These are phyloP conservation scores for Tetradesmus obliquus DNA, from an alignment of 139 green algal species.

Conservation along the genomic window DNA sequence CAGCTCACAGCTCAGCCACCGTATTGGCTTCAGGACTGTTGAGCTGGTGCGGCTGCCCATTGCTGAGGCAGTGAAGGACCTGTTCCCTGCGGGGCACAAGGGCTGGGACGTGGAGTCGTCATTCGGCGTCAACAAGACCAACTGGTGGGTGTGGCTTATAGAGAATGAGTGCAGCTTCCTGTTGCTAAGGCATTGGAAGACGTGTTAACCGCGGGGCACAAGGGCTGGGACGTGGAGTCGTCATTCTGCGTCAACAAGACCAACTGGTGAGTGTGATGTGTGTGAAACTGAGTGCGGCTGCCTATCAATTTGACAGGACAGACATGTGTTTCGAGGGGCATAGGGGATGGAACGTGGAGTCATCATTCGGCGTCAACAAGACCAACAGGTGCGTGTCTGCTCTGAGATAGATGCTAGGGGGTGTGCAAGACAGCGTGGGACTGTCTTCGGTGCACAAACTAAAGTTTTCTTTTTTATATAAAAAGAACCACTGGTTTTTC, in stretches of 20 bases:
- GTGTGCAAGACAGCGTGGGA: too few species aligned
- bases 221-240: slow-evolving; percentile 5
- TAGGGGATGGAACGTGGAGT: slow-evolving; percentile 2
- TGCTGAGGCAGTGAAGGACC: background rate
- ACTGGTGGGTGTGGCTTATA: background rate
- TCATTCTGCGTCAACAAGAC: background rate
- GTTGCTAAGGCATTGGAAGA: slow-evolving; percentile 9
- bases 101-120: slow-evolving; percentile 10
- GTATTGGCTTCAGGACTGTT: slow-evolving; percentile 50
- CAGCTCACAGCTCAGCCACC: background rate
- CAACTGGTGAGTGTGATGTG: background rate
- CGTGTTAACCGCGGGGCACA: background rate
- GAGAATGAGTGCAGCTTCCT: slow-evolving; percentile 32
- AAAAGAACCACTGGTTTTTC: too few species aligned
- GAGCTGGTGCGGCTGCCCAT: slow-evolving; percentile 58
- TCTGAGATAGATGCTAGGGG: too few species aligned
- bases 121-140: background rate
- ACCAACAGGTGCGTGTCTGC: background rate
- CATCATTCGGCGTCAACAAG: background rate
- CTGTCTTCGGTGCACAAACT: too few species aligned
- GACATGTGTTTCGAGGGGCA: background rate
- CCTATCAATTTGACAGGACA: background rate
- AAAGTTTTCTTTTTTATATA: too few species aligned
- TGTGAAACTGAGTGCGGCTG: slow-evolving; percentile 22
- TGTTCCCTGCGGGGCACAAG: slow-evolving; percentile 16